Base-by-base conservation (phyloP, 768 basidiomycete species). In the Ramaria rubella region DNA sequence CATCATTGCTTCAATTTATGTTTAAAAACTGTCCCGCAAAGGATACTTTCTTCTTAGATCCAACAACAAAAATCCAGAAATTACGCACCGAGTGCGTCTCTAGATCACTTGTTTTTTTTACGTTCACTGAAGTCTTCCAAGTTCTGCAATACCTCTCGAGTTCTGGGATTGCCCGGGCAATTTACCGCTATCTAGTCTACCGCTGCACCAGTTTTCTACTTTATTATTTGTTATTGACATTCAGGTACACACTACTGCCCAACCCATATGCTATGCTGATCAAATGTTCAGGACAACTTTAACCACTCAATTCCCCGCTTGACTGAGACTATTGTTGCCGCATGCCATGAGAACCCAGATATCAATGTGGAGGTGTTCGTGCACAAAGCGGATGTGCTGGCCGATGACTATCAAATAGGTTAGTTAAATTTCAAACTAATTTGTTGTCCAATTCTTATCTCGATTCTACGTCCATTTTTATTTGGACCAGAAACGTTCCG, bases 181-280 rank as follows among this genome's bases (percentile, higher is more conserved):
- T 58, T 81, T 85, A 55, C 84, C 90, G 4, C 80, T 87, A 12
- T 87, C 92, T 23, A 80, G 83, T n/a, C 77, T 95, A 11, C 81
- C 87, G 7, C 77, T 96, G 34, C 81, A 84, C 43, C 80, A 88
- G 29, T 92, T 96, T 63, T 79, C 90, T 2, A 85, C 87, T 2
- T 79, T 97, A 64, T 83, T 97, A 53, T 98, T 94, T 62, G 92
- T 97, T 26, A 88, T 97, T 61, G 95, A 98, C 65, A 94, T 96
- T 54, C 87, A 93, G 70, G 93, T 91, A 64, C 64, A 85, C 68
- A 50, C 53, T 60, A 38, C 26, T 33, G 40, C 36, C 44, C 26
- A 31, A 52, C 50, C 49, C 54, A 24, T 27, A 49, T 38, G 50
- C 53, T 43, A 15, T 15, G 2, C 34, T 19, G 40, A 49, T 46